phyloP scores from a whole-genome alignment of 2,329 filamentous ascomycete genomes.

The Fusarium sp. region DNA sequence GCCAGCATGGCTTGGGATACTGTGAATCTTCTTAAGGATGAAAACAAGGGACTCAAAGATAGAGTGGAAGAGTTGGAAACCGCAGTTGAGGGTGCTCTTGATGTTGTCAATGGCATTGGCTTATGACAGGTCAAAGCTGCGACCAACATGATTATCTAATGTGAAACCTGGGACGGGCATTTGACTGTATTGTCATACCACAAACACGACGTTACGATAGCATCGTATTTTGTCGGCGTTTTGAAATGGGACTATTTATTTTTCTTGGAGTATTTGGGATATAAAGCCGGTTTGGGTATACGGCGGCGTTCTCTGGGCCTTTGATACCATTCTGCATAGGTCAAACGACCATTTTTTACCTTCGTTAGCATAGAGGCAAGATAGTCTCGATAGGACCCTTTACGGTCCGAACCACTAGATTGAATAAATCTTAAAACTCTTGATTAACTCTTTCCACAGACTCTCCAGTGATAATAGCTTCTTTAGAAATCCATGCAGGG shows the following conservation, averaged over 20 bases:
- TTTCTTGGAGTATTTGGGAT: conserved; percentile 34
- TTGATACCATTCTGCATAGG: conserved; percentile 46
- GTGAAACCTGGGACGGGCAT: conserved; percentile 23
- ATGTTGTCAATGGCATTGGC: conserved; percentile 67
- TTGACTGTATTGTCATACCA: conserved; percentile 16
- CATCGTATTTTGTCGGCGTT: conserved; percentile 10
- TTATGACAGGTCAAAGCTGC: conserved; percentile 42
- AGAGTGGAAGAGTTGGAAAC: conserved; percentile 68
- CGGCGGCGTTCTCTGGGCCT: conserved; percentile 38
- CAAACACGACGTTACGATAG: conserved; percentile 22
- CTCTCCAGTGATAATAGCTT: no score
- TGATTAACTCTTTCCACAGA: neutral
- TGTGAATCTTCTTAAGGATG: conserved; percentile 68
- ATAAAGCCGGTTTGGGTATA: conserved; percentile 23
- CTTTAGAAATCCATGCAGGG: neutral
- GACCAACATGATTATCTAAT: conserved; percentile 10
- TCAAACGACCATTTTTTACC: conserved; percentile 33
- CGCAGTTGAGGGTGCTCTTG: conserved; percentile 70
- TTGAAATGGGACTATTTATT: conserved; percentile 11
- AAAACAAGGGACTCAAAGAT: conserved; percentile 71
- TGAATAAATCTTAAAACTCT: conserved; percentile 19
- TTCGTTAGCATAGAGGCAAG: conserved; percentile 33
- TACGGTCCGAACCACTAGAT: conserved; percentile 15
- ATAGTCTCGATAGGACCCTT: conserved; percentile 27
- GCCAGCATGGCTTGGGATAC: conserved; percentile 73